These are phyloP conservation scores for Fusarium phyllophilum DNA, from an alignment of 2,329 filamentous ascomycete genomes.

Conservation along the genomic window DNA sequence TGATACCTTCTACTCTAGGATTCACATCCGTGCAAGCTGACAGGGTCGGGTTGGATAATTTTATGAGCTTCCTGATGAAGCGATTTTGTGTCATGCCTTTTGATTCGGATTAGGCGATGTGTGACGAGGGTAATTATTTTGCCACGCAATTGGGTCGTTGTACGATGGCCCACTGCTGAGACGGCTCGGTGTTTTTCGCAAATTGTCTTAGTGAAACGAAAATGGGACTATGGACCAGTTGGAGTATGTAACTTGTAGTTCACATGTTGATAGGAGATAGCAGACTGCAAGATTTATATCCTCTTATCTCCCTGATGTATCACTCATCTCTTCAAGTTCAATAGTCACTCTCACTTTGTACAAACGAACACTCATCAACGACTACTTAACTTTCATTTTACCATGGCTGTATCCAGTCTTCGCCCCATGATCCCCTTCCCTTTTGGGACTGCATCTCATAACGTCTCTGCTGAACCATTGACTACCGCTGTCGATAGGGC, in stretches of 20 bases:
- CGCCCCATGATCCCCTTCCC: background rate
- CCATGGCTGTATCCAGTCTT: slow-evolving; percentile 13
- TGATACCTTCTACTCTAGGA: slow-evolving; percentile 2
- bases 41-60: background rate
- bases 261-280: background rate
- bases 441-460: background rate
- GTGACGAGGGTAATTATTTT: background rate
- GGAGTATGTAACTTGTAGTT: background rate
- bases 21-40: background rate
- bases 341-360: too few relatives aligned
- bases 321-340: background rate
- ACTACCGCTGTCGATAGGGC: slow-evolving; percentile 36
- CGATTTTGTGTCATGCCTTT: background rate
- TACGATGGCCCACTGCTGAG: background rate
- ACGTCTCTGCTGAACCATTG: background rate
- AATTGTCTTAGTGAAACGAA: background rate
- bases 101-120: background rate
- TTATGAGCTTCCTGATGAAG: background rate
- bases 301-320: background rate
- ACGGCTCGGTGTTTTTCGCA: background rate
- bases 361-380: fast-evolving
- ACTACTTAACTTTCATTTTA: too few relatives aligned
- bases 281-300: background rate
- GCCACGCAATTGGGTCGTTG: background rate
- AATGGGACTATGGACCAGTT: background rate